phyloP scores from a whole-genome alignment of 2,329 filamentous ascomycete species.

The Xylariaceae sp. region DNA sequence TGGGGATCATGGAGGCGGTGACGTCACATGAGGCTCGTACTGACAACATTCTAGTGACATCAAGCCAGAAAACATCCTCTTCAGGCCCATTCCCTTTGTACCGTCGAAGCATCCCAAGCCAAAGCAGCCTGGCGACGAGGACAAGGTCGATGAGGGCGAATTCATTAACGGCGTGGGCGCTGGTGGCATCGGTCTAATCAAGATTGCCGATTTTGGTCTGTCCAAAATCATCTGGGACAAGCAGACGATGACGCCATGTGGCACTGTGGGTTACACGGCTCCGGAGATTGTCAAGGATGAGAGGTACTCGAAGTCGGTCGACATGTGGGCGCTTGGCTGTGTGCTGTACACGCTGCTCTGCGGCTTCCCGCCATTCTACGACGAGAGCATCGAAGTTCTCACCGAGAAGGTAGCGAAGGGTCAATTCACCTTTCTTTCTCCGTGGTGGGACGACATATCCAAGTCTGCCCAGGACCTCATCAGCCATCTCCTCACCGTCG shows the following conservation, averaged over 20 bases:
- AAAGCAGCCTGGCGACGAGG: slow-evolving; percentile 80
- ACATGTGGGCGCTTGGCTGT: slow-evolving; percentile 98
- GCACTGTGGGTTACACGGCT: slow-evolving; percentile 94
- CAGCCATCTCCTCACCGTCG: slow-evolving; percentile 85
- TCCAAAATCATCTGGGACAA: slow-evolving; percentile 98
- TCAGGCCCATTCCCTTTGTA: slow-evolving; percentile 76
- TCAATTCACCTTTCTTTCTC: slow-evolving; percentile 94
- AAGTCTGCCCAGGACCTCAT: slow-evolving; percentile 91
- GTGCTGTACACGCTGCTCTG: slow-evolving; percentile 95
- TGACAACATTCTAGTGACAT: slow-evolving; percentile 78
- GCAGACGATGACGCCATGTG: slow-evolving; percentile 98
- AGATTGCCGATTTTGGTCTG: slow-evolving; percentile 95
- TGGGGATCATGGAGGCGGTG: no score
- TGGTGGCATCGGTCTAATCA: slow-evolving; percentile 89
- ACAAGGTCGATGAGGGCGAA: slow-evolving; percentile 94
- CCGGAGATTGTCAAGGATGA: slow-evolving; percentile 99
- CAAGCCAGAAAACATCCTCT: slow-evolving; percentile 95
- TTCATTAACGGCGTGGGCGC: slow-evolving; percentile 74
- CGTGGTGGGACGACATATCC: slow-evolving; percentile 99
- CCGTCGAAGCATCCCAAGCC: slow-evolving; percentile 76
- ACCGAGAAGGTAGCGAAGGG: slow-evolving; percentile 96
- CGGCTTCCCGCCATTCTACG: slow-evolving; percentile 96
- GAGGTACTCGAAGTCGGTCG: slow-evolving; percentile 95
- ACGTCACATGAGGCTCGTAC: slow-evolving; percentile 6
- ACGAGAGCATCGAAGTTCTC: slow-evolving; percentile 93